phyloP scores from a whole-genome alignment of 2,329 filamentous ascomycete species.

The Lachnellula occidentalis region DNA sequence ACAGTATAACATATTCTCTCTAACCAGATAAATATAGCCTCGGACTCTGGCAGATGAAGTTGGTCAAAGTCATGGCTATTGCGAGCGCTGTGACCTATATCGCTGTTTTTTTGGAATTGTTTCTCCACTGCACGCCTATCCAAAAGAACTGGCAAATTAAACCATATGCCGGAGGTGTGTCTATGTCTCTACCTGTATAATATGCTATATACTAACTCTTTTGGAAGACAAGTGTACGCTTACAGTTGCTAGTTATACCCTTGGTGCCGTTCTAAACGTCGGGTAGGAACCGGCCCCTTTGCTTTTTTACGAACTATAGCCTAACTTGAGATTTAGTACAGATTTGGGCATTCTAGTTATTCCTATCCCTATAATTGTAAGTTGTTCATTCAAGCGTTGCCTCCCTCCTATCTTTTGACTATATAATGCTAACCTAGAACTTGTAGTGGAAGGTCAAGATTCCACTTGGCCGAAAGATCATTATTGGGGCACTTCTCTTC shows the following conservation, averaged over 20 bases:
- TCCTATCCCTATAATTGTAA: neutral
- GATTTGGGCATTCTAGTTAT: conserved; percentile 1
- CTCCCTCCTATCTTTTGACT: too few species aligned
- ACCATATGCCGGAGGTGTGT: conserved; percentile 1
- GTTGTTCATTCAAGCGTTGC: too few species aligned
- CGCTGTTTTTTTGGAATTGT: neutral
- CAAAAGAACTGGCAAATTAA: neutral
- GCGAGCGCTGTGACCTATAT: neutral
- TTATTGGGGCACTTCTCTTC: neutral
- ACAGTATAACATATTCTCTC: too few species aligned
- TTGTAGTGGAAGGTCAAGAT: neutral
- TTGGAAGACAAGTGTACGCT: too few species aligned
- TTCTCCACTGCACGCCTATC: neutral
- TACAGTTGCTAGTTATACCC: neutral
- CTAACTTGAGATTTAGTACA: neutral
- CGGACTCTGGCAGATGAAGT: conserved; percentile 1
- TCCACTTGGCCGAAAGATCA: neutral
- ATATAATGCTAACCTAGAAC: too few species aligned
- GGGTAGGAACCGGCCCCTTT: too few species aligned
- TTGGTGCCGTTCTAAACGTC: too few species aligned
- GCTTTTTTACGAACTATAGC: too few species aligned
- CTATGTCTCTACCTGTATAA: too few species aligned
- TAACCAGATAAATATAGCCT: neutral
- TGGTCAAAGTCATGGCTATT: neutral
- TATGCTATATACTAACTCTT: too few species aligned